Percentiles rank a stretch among this genome's conserved stretches.
Evolutionary conservation across 2,329 filamentous ascomycete species (phyloP).

Genomic region (Venturia aucupariae): DNA sequence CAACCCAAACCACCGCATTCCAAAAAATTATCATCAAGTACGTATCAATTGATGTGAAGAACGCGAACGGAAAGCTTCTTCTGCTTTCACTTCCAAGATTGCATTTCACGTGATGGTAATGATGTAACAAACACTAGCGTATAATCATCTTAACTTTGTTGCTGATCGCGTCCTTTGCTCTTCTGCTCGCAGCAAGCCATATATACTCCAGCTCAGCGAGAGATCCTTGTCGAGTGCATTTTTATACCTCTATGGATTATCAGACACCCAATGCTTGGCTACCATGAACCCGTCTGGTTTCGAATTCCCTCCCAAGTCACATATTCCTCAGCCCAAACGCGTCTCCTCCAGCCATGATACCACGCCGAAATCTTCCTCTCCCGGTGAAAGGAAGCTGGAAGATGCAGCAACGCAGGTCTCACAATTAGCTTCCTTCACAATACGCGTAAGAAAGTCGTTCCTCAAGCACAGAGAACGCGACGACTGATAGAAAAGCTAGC

Average conservation of each 20-base stretch:
- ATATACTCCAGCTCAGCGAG: neutral
- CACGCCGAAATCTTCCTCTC: neutral
- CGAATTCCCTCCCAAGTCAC: neutral
- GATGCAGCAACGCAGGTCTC: neutral
- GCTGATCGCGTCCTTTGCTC: neutral
- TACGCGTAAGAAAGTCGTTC: neutral
- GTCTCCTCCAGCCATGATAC: neutral
- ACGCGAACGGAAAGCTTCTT: neutral
- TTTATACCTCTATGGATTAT: constrained; percentile 7
- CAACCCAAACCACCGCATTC: neutral
- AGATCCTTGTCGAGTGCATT: neutral
- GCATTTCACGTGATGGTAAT: neutral
- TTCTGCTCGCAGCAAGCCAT: neutral
- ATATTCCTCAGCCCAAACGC: neutral
- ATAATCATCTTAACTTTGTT: neutral
- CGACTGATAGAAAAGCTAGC: constrained; percentile 16
- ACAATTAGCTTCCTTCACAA: neutral
- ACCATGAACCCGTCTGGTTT: constrained; percentile 3
- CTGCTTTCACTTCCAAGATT: neutral
- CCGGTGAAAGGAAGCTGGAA: neutral
- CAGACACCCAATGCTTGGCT: neutral
- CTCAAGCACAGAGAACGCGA: neutral
- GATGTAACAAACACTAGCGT: neutral
- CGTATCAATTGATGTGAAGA: too few relatives aligned
- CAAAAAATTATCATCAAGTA: too few relatives aligned